Evolutionary conservation across 2,329 filamentous ascomycete genomes (phyloP).

Genomic region (Coniochaeta hoffmannii): DNA sequence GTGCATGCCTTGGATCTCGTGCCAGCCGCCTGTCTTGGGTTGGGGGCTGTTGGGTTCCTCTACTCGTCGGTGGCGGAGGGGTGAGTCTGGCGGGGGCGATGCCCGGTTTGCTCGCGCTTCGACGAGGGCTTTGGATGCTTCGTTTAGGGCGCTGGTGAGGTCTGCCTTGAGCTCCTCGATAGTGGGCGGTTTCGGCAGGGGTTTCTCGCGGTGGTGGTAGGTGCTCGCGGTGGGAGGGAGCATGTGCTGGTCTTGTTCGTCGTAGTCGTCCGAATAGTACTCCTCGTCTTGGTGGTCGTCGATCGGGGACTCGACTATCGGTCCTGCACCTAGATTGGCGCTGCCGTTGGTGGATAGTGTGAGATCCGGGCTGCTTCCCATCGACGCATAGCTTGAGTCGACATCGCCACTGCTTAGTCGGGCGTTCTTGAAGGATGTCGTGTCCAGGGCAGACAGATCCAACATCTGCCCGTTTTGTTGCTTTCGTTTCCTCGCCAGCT

Average conservation of each 20-base stretch:
- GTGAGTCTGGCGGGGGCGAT: conserved; percentile 3
- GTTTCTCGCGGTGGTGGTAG: conserved; percentile 78
- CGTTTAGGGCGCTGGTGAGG: conserved; percentile 59
- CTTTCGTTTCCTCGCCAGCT: conserved; percentile 62
- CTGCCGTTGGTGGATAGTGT: conserved; percentile 26
- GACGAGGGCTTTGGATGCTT: conserved; percentile 60
- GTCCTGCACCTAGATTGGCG: conserved; percentile 21
- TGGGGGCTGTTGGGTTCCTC: conserved; percentile 24
- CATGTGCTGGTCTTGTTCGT: conserved; percentile 66
- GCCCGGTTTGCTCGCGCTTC: conserved; percentile 36
- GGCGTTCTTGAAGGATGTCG: conserved; percentile 25
- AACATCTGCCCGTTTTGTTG: conserved; percentile 47
- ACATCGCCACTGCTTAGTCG: conserved; percentile 35
- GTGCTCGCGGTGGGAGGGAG: conserved; percentile 96
- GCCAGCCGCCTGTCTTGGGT: conserved; percentile 51
- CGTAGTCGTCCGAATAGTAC: conserved; percentile 48
- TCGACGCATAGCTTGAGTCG: conserved; percentile 54
- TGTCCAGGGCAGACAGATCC: conserved; percentile 48
- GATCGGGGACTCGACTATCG: conserved; percentile 39
- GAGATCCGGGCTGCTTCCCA: conserved; percentile 52
- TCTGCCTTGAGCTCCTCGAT: conserved; percentile 65
- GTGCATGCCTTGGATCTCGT: conserved; percentile 85
- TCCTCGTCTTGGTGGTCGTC: conserved; percentile 29
- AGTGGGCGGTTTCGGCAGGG: conserved; percentile 76
- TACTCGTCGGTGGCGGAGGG: conserved; percentile 9